Evolutionary conservation across 2,329 filamentous ascomycete genomes (phyloP), one percentile per base, ranked within the genome.

Genomic region (Fusarium albidum): DNA sequence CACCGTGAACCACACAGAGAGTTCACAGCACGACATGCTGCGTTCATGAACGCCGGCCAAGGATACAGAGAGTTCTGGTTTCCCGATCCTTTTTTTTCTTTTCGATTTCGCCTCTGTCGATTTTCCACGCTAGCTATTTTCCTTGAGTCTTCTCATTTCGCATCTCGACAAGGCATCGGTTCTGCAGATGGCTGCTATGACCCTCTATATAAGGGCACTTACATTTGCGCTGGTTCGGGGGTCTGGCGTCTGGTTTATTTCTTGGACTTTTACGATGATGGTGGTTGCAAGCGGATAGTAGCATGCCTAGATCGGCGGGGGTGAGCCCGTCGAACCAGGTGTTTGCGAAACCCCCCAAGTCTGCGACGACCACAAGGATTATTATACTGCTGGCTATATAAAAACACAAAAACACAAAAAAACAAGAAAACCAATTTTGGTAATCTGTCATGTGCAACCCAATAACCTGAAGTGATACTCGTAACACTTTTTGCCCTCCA

Each of bases 331-430:
- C 17, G 32, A 34, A 21, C 21, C 9, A 14, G 7, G 14, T 10
- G 7, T 14, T 34, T n/a, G 32, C 32, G 32, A 13, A 34, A 33
- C 13, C 31, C 32, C 17, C 32, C 21, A 21, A 34, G 32, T 34
- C n/a, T 34, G n/a, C 6, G 9, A 14, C 14, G 31, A 14, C n/a
- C n/a, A n/a, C n/a, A n/a, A n/a, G n/a, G n/a, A n/a, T n/a, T n/a
- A n/a, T n/a, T n/a, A n/a, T n/a, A n/a, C n/a, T n/a, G n/a, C n/a
- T 55, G 18, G 41, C 41, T 52, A 38, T 43, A 50, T 39, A 25
- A 9, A 26, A 21, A 21, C n/a, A n/a, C n/a, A 21, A 21, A 21
- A 7, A 21, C 7, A 21, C 21, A 21, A 21, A n/a, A 39, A 32
- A 15, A 14, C 9, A 18, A 32, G 18, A 43, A 34, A 29, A 38